Evolutionary conservation across 2,329 filamentous ascomycete genomes (phyloP).

Genomic region (Hypoxylon sp.): DNA sequence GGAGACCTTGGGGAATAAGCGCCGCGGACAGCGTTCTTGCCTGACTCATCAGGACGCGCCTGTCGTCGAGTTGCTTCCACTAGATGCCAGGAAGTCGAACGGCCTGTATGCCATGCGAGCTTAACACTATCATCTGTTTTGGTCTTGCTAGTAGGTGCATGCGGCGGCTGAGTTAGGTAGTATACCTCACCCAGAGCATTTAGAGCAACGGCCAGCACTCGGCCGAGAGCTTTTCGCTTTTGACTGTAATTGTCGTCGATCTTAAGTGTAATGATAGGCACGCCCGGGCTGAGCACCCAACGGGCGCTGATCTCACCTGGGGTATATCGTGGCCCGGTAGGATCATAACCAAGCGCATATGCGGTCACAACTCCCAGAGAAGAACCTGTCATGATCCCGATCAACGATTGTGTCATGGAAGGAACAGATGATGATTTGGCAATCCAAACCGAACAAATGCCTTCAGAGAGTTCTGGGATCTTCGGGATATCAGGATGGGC

Average conservation of each 20-base stretch:
- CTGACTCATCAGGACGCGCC: conserved; percentile 80
- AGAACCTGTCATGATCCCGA: conserved; percentile 88
- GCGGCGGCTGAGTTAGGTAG: conserved; percentile 82
- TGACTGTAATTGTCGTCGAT: conserved; percentile 86
- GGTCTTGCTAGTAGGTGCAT: conserved; percentile 64
- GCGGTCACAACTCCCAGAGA: conserved; percentile 86
- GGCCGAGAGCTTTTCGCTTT: conserved; percentile 76
- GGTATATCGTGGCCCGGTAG: conserved; percentile 72
- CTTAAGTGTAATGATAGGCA: conserved; percentile 87
- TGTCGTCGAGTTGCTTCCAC: conserved; percentile 82
- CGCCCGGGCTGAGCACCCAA: conserved; percentile 92
- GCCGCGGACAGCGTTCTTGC: conserved; percentile 76
- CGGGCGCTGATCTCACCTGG: conserved; percentile 87
- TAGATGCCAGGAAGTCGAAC: conserved; percentile 84
- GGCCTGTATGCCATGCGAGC: conserved; percentile 84
- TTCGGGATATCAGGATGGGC: conserved; percentile 82
- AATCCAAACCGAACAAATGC: conserved; percentile 87
- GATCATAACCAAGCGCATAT: conserved; percentile 79
- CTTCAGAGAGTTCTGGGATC: conserved; percentile 77
- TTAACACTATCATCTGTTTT: conserved; percentile 71
- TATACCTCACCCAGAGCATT: conserved; percentile 95
- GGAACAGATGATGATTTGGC: conserved; percentile 84
- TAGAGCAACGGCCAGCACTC: conserved; percentile 92
- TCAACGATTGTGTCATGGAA: conserved; percentile 79
- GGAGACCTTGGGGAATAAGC: conserved; percentile 87